Evolutionary conservation across 2,329 filamentous ascomycete species (phyloP).

Genomic region (Exophiala mesophila): DNA sequence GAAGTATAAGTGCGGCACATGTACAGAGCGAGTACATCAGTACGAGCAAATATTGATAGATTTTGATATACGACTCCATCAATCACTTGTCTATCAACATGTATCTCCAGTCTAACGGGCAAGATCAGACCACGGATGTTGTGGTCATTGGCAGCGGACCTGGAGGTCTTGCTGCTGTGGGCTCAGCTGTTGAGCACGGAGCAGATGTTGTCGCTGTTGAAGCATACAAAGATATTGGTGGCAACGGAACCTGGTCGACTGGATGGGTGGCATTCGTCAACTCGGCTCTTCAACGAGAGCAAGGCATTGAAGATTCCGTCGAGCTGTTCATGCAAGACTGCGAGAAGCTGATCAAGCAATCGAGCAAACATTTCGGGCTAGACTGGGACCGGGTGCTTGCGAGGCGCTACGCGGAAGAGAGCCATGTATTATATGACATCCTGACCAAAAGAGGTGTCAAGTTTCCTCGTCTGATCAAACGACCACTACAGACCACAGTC

Average conservation of each 20-base stretch:
- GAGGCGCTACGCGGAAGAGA: conserved; percentile 3
- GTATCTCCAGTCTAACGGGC: conserved; percentile 8
- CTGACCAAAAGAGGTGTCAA: conserved; percentile 3
- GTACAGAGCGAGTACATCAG: too few species aligned
- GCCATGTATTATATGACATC: conserved; percentile 1
- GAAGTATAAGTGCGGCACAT: too few species aligned
- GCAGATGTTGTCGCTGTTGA: conserved; percentile 4
- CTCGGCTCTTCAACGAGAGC: conserved; percentile 1
- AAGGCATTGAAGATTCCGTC: conserved; percentile 5
- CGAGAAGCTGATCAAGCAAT: conserved; percentile 6
- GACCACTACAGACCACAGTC: conserved; percentile 4
- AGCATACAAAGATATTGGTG: conserved; percentile 6
- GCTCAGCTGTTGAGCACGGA: conserved; percentile 3
- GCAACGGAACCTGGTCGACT: conserved; percentile 8
- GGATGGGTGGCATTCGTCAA: conserved; percentile 7
- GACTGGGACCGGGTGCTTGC: conserved; percentile 8
- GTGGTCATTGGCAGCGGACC: conserved; percentile 7
- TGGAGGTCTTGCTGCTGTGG: conserved; percentile 7
- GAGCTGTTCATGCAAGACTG: conserved; percentile 10
- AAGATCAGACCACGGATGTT: conserved; percentile 9
- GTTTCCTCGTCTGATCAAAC: conserved; percentile 8
- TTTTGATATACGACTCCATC: too few species aligned
- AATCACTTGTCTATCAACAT: too few species aligned
- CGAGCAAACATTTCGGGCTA: conserved; percentile 1
- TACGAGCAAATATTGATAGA: too few species aligned